These are phyloP conservation scores for Neocucurbitaria cava DNA, from an alignment of 2,329 filamentous ascomycete genomes.

Conservation along the genomic window DNA sequence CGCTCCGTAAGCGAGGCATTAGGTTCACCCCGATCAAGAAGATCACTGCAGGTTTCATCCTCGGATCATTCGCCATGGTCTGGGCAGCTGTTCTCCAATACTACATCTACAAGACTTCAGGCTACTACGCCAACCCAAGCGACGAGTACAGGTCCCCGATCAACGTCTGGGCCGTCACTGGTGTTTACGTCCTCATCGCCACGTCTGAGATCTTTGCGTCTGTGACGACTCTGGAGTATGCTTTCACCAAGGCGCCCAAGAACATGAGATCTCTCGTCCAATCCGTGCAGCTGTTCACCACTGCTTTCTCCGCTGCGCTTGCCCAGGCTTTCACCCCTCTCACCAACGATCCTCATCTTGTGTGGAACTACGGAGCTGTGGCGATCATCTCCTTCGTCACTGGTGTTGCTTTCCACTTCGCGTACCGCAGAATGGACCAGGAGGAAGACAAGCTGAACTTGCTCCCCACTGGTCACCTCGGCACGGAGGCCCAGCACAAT, in stretches of 20 bases:
- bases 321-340: constrained; percentile 39
- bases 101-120: constrained; percentile 64
- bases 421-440: constrained; percentile 42
- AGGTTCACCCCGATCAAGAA: constrained; percentile 78
- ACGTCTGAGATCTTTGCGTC: constrained; percentile 69
- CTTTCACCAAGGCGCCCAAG: constrained; percentile 74
- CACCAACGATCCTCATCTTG: constrained; percentile 35
- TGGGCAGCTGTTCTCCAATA: constrained; percentile 65
- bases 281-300: constrained; percentile 46
- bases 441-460: constrained; percentile 48
- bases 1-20: constrained; percentile 68
- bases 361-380: constrained; percentile 46
- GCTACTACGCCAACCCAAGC: constrained; percentile 51
- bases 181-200: constrained; percentile 62
- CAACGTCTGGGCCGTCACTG: constrained; percentile 62
- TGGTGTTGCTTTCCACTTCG: constrained; percentile 42
- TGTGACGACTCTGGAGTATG: constrained; percentile 74
- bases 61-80: constrained; percentile 67
- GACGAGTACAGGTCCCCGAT: constrained; percentile 53
- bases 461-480: constrained; percentile 47
- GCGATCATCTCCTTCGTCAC: constrained; percentile 46
- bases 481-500: constrained; percentile 31
- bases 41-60: constrained; percentile 73
- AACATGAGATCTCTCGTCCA: constrained; percentile 62
- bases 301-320: constrained; percentile 42